These are phyloP conservation scores for Cladorrhinum sp. DNA, from an alignment of 2,329 filamentous ascomycete species.

Conservation along the genomic window DNA sequence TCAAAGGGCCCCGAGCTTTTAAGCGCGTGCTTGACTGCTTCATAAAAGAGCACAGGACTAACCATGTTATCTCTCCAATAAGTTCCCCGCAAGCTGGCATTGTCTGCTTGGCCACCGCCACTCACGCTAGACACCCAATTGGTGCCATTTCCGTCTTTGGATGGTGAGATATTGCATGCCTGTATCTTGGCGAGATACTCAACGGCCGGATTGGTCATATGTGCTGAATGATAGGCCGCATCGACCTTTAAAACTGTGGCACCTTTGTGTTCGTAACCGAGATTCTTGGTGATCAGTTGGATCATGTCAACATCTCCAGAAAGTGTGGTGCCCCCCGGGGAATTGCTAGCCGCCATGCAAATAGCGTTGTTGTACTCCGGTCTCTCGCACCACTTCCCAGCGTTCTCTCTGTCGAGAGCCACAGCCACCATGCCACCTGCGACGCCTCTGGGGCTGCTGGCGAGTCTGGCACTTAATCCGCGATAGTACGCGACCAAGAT, in stretches of 20 bases:
- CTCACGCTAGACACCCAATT: constrained; percentile 43
- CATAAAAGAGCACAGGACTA: constrained; percentile 41
- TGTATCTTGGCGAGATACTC: constrained; percentile 35
- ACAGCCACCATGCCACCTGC: constrained; percentile 38
- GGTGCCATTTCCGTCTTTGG: constrained; percentile 25
- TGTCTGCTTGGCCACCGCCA: constrained; percentile 16
- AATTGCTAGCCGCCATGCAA: constrained; percentile 34
- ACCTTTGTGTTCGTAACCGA: constrained; percentile 31
- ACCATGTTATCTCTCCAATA: constrained; percentile 49
- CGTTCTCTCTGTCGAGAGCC: constrained; percentile 31
- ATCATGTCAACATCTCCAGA: constrained; percentile 36
- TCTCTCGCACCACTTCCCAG: constrained; percentile 25
- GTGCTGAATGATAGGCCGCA: constrained; percentile 48
- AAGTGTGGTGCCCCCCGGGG: constrained; percentile 34
- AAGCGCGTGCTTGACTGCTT: constrained; percentile 36
- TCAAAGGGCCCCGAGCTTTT: constrained; percentile 29
- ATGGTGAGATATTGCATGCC: constrained; percentile 30
- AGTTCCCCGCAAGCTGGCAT: constrained; percentile 20
- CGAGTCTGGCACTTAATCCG: constrained; percentile 33
- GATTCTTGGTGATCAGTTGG: constrained; percentile 21
- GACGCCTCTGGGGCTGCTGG: constrained; percentile 18
- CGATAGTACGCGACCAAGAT: constrained; percentile 42
- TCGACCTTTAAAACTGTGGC: constrained; percentile 39
- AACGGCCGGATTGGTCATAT: constrained; percentile 39
- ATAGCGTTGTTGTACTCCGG: constrained; percentile 28